A percentile compares a stretch with the other conserved stretches of the same genome.
phyloP scores from a whole-genome alignment of 225 moss, liverwort and hornwort species.

The Anthoceros angustus region DNA sequence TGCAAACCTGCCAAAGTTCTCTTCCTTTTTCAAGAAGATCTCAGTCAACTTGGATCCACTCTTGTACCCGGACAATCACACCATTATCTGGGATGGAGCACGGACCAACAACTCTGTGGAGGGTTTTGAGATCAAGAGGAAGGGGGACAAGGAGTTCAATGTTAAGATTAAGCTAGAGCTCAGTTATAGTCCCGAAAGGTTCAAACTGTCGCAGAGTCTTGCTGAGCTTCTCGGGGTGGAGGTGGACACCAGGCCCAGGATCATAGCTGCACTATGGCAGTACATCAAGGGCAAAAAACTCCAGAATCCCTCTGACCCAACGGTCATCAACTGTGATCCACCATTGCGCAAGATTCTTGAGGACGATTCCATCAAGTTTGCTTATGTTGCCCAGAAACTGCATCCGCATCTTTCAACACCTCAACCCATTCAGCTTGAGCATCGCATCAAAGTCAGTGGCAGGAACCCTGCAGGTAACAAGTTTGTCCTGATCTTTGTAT shows the following conservation, averaged over 20 bases:
- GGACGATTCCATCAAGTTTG: slow-evolving; percentile 81
- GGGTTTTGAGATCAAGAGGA: slow-evolving; percentile 96
- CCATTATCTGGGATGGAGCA: slow-evolving; percentile 80
- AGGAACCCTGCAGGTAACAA: slow-evolving; percentile 61
- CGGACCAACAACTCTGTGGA: slow-evolving; percentile 63
- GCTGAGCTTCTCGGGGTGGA: slow-evolving; percentile 90
- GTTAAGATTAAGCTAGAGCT: slow-evolving; percentile 76
- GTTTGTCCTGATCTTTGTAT: no score
- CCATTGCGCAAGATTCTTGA: slow-evolving; percentile 70
- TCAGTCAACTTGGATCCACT: slow-evolving; percentile 77
- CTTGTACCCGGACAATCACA: slow-evolving; percentile 70
- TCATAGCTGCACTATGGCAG: slow-evolving; percentile 90
- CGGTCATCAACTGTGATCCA: slow-evolving; percentile 70
- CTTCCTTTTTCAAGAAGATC: slow-evolving; percentile 76
- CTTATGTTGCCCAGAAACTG: slow-evolving; percentile 70
- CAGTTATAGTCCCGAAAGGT: slow-evolving; percentile 76
- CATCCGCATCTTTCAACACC: slow-evolving; percentile 72
- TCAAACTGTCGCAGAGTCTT: slow-evolving; percentile 64
- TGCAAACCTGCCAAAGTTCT: slow-evolving; percentile 45
- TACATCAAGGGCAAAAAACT: slow-evolving; percentile 93
- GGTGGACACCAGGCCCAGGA: slow-evolving; percentile 86
- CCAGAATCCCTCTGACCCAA: slow-evolving; percentile 81
- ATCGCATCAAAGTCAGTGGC: slow-evolving; percentile 58
- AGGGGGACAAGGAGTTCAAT: slow-evolving; percentile 82
- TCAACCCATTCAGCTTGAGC: slow-evolving; percentile 72